These are phyloP conservation scores for Pseudopyricularia cyperi DNA, from an alignment of 2,329 filamentous ascomycete genomes.

Conservation along the genomic window DNA sequence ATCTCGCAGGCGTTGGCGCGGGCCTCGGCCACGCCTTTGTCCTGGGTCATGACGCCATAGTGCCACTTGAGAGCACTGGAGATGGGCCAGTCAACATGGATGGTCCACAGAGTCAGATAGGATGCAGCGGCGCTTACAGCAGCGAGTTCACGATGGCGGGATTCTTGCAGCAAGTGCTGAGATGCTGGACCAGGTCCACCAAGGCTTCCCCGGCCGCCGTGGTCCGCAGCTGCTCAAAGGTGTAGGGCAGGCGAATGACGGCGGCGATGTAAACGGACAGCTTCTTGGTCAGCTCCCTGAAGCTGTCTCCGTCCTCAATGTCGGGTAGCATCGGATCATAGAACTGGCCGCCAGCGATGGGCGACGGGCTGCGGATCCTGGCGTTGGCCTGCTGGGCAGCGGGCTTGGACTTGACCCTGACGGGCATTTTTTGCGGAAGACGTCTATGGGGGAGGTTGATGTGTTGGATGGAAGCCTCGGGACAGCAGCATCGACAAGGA, in stretches of 20 bases:
- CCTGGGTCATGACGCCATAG: slow-evolving; percentile 49
- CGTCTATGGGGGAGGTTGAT: no score
- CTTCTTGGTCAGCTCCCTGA: slow-evolving; percentile 54
- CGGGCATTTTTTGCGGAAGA: not conserved
- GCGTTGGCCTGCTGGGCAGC: not conserved
- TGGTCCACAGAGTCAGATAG: not conserved
- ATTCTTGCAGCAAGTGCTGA: slow-evolving; percentile 52
- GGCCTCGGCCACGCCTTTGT: slow-evolving; percentile 53
- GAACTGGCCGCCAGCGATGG: slow-evolving; percentile 11
- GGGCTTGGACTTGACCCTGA: slow-evolving; percentile 1
- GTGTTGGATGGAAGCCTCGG: no score
- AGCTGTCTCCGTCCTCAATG: slow-evolving; percentile 44
- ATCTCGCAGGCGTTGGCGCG: slow-evolving; percentile 67
- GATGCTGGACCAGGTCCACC: slow-evolving; percentile 47
- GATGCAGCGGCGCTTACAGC: slow-evolving; percentile 37
- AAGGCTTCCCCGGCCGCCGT: slow-evolving; percentile 48
- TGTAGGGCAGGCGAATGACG: slow-evolving; percentile 50
- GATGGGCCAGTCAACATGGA: not conserved
- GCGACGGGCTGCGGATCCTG: slow-evolving; percentile 20
- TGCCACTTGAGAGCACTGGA: slow-evolving; percentile 64
- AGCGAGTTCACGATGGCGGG: slow-evolving; percentile 60
- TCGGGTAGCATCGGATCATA: slow-evolving; percentile 31
- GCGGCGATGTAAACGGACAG: slow-evolving; percentile 50
- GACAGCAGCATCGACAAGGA: no score
- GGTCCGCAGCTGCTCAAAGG: slow-evolving; percentile 61